A percentile compares a stretch with the other conserved stretches of the same genome.
phyloP scores from a whole-genome alignment of 2,329 filamentous ascomycete genomes.

The Cordyceps farinosa region DNA sequence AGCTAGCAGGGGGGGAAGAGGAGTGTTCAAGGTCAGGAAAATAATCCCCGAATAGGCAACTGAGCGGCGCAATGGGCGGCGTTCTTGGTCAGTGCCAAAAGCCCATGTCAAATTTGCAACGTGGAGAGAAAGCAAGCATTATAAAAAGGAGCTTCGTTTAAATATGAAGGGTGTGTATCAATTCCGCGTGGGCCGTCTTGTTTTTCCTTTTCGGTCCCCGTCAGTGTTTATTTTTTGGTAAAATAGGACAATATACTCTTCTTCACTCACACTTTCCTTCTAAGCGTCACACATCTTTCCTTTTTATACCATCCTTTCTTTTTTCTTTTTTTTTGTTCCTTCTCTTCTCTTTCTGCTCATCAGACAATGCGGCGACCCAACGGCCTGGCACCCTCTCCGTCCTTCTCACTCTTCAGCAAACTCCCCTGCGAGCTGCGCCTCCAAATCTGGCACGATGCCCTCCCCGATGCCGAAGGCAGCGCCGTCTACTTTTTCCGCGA shows the following conservation, averaged over 20 bases:
- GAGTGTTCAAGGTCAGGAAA: not conserved
- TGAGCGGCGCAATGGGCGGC: not conserved
- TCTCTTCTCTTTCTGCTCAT: not conserved
- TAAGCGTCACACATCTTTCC: not conserved
- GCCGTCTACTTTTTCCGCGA: slow-evolving; percentile 15
- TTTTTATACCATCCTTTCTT: not conserved
- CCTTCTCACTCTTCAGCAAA: slow-evolving; percentile 1
- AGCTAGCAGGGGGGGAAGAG: not conserved
- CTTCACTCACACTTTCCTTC: not conserved
- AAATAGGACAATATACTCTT: not conserved
- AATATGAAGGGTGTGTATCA: not conserved
- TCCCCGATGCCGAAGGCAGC: not conserved
- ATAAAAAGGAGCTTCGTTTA: not conserved
- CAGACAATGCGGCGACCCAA: not conserved
- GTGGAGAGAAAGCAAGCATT: not conserved
- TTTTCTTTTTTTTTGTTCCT: not conserved
- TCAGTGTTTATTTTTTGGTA: not conserved
- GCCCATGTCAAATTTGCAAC: slow-evolving; percentile 3
- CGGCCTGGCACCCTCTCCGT: not conserved
- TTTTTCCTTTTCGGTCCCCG: not conserved
- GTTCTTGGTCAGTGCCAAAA: not conserved
- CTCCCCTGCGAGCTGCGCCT: slow-evolving; percentile 13
- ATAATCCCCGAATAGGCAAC: slow-evolving; percentile 2
- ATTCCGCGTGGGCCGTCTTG: not conserved
- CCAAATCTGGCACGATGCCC: slow-evolving; percentile 5